A percentile compares a stretch with the other conserved stretches of the same genome.
Evolutionary conservation across 2,329 filamentous ascomycete species (phyloP).

Genomic region (Trichoderma arundinaceum): DNA sequence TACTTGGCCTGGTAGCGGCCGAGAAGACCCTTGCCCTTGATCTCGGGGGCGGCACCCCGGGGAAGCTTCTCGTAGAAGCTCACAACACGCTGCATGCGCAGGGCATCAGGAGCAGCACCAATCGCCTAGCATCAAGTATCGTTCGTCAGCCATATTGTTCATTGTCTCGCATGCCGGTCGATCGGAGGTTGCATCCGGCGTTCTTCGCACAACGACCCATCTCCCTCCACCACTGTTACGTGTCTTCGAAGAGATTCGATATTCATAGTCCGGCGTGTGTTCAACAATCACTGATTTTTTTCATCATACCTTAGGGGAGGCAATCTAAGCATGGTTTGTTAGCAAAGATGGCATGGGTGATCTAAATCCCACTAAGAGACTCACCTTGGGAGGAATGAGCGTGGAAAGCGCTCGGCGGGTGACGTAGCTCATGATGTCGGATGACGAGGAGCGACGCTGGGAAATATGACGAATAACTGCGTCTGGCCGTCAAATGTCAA

Average conservation of each 20-base stretch:
- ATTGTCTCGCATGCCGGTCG: constrained; percentile 10
- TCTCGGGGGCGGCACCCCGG: constrained; percentile 84
- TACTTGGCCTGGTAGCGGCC: constrained; percentile 89
- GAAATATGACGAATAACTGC: constrained; percentile 37
- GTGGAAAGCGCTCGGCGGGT: constrained; percentile 92
- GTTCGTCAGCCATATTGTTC: constrained; percentile 30
- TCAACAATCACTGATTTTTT: not conserved
- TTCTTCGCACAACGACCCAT: not conserved
- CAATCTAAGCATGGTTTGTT: constrained; percentile 61
- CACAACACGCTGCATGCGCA: constrained; percentile 97
- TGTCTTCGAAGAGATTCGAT: constrained; percentile 10
- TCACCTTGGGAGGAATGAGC: constrained; percentile 98
- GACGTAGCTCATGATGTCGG: constrained; percentile 85
- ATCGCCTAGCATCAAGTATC: constrained; percentile 69
- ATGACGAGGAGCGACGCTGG: constrained; percentile 39
- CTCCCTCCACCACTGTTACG: not conserved
- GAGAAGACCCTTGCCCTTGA: constrained; percentile 80
- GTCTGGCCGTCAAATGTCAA: constrained; percentile 43
- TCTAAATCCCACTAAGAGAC: constrained; percentile 43
- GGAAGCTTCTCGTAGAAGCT: constrained; percentile 99
- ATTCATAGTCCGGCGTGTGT: not conserved
- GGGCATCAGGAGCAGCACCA: constrained; percentile 91
- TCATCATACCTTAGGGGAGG: constrained; percentile 74
- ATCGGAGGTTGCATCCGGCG: not conserved
- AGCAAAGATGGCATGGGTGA: constrained; percentile 47